Percentiles rank a stretch among this genome's conserved stretches.
These are phyloP conservation scores for Castanospermum australe DNA, from an alignment of 306 rosid genomes.

Conservation along the genomic window DNA sequence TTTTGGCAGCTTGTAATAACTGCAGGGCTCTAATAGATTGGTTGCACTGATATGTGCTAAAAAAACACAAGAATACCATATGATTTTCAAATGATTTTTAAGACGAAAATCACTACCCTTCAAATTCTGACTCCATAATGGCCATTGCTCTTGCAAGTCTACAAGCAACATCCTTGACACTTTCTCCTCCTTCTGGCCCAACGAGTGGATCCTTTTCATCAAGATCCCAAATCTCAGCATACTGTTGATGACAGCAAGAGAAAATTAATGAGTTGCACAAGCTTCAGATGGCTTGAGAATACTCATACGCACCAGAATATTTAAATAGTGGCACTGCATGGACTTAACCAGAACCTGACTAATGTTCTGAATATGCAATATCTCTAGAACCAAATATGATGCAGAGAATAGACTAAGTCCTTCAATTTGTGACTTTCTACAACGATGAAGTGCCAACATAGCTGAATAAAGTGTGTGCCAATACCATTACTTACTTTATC, in stretches of 20 bases:
- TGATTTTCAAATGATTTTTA: background rate
- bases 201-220: conserved; percentile 74
- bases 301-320: background rate
- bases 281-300: conserved; percentile 1
- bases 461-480: background rate
- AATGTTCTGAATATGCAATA: background rate
- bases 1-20: background rate
- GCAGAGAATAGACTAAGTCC: background rate
- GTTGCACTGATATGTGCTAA: background rate
- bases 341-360: conserved; percentile 13
- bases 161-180: conserved; percentile 80
- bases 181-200: conserved; percentile 88
- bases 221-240: conserved; percentile 66
- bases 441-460: background rate
- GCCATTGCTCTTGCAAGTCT: conserved; percentile 63
- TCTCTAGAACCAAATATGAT: background rate
- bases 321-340: background rate
- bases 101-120: conserved; percentile 55
- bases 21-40: background rate
- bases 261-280: conserved; percentile 12
- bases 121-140: conserved; percentile 61
- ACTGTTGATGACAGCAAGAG: conserved; percentile 41
- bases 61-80: background rate
- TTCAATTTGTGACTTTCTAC: background rate
- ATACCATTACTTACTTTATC: conserved; percentile 58